Evolutionary conservation across 495 filamentous ascomycete genomes (phyloP).

Genomic region (Trichoderma virens): DNA sequence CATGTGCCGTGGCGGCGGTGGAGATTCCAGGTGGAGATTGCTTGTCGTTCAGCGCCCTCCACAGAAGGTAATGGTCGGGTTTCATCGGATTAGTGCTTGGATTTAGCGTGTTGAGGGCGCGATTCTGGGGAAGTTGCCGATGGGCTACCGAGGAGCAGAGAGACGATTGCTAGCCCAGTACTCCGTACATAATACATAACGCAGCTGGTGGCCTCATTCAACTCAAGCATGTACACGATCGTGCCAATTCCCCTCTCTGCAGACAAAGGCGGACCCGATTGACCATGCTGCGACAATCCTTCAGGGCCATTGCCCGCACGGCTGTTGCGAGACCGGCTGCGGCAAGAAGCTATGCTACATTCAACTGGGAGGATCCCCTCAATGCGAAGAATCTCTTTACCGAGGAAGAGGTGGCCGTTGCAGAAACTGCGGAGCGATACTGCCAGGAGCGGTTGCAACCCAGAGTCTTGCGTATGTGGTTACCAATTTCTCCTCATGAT

Average conservation of each 20-base stretch:
- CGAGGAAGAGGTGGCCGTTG: conserved; percentile 82
- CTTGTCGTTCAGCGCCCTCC: neutral
- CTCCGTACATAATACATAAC: no score
- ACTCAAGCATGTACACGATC: no score
- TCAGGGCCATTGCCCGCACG: conserved; percentile 3
- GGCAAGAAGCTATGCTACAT: conserved; percentile 26
- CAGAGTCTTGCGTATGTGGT: conserved; percentile 71
- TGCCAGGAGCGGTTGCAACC: conserved; percentile 85
- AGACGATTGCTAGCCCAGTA: no score
- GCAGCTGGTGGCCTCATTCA: no score
- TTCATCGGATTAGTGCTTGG: conserved; percentile 3
- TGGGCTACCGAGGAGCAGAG: neutral
- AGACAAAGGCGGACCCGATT: neutral
- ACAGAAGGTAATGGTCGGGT: no score
- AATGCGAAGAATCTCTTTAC: conserved; percentile 64
- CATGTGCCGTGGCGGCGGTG: conserved; percentile 6
- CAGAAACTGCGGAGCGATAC: conserved; percentile 82
- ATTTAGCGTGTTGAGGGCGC: neutral
- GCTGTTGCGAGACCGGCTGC: neutral
- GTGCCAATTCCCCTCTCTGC: no score
- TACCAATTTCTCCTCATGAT: conserved; percentile 12
- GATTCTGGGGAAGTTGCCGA: conserved; percentile 5
- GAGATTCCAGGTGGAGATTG: neutral
- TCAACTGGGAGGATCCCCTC: conserved; percentile 92
- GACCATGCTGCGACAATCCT: neutral